Conservation (phyloP, 2,329 filamentous ascomycete species). For the Exophiala viscosa region DNA sequence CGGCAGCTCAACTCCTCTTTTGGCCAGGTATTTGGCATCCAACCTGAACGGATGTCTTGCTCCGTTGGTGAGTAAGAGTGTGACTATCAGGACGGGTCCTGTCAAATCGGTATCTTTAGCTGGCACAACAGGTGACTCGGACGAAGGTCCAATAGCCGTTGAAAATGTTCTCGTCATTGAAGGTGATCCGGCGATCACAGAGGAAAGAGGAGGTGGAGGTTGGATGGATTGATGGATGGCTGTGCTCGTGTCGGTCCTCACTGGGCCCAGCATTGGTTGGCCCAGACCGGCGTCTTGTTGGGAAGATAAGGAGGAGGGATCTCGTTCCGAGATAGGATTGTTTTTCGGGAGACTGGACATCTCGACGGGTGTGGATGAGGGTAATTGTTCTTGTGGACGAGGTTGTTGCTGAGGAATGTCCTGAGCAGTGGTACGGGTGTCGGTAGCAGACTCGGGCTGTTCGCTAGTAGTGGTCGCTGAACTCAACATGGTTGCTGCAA, state of each 20-base stretch:
- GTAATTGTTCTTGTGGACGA: constrained; percentile 12
- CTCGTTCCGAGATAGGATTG: constrained; percentile 4
- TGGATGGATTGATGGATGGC: constrained; percentile 24
- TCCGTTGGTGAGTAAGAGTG: constrained; percentile 75
- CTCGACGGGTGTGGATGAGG: constrained; percentile 20
- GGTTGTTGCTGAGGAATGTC: constrained; percentile 20
- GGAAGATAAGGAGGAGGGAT: constrained; percentile 6
- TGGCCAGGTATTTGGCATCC: constrained; percentile 77
- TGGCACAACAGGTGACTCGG: constrained; percentile 24
- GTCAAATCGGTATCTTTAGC: constrained; percentile 39
- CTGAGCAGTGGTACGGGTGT: constrained; percentile 18
- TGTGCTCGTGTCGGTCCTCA: constrained; percentile 26
- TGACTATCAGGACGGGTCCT: constrained; percentile 56
- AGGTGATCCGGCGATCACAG: constrained; percentile 5
- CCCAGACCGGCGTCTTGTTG: constrained; percentile 7
- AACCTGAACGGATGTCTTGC: constrained; percentile 86
- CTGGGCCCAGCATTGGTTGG: constrained; percentile 11
- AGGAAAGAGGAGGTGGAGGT: constrained; percentile 16
- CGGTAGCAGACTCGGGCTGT: constrained; percentile 5
- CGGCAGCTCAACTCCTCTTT: constrained; percentile 73
- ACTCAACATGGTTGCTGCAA: constrained; percentile 3
- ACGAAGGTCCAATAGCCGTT: constrained; percentile 29
- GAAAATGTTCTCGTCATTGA: constrained; percentile 20
- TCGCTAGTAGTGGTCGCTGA: neutral
- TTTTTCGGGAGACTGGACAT: constrained; percentile 24